Percentiles rank a stretch among this genome's conserved stretches.
Conservation (phyloP, 441 rosid species). For the Omphalea diandra region DNA sequence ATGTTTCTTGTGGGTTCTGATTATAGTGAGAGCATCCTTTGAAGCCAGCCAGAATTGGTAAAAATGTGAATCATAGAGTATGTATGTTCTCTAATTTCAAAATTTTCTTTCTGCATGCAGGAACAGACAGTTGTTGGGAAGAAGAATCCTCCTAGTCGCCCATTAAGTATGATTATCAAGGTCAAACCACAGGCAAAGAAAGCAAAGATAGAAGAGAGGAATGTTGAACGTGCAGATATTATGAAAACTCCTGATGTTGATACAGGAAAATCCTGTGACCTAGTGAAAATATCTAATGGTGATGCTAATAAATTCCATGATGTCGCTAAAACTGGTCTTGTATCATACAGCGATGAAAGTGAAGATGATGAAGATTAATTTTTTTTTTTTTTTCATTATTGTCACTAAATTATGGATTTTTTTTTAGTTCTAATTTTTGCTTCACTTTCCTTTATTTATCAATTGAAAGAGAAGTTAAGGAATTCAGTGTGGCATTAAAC, state of each 20-base stretch:
- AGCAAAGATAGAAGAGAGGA: slow-evolving; percentile 44
- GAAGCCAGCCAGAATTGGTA: background rate
- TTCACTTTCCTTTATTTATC: background rate
- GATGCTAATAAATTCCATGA: slow-evolving; percentile 21
- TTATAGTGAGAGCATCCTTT: background rate
- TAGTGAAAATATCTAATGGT: slow-evolving; percentile 25
- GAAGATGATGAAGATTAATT: slow-evolving; percentile 42
- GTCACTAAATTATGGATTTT: too few species aligned
- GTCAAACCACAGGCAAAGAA: slow-evolving; percentile 78
- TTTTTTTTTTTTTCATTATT: background rate
- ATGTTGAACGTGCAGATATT: slow-evolving; percentile 27
- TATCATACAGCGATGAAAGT: slow-evolving; percentile 85
- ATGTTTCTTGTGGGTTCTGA: background rate
- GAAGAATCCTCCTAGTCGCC: slow-evolving; percentile 57
- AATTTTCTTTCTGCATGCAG: slow-evolving; percentile 35
- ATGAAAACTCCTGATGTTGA: slow-evolving; percentile 24
- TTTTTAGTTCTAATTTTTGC: background rate
- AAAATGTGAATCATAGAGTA: too few species aligned
- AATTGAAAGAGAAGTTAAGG: background rate
- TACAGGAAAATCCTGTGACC: slow-evolving; percentile 33
- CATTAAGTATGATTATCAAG: slow-evolving; percentile 58
- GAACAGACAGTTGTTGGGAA: slow-evolving; percentile 46
- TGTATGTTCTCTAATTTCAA: slow-evolving; percentile 13
- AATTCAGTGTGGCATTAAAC: background rate
- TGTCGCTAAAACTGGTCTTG: slow-evolving; percentile 48